These are phyloP conservation scores for Pichia terricola DNA, from an alignment of 1,139 yeast species.

Conservation along the genomic window DNA sequence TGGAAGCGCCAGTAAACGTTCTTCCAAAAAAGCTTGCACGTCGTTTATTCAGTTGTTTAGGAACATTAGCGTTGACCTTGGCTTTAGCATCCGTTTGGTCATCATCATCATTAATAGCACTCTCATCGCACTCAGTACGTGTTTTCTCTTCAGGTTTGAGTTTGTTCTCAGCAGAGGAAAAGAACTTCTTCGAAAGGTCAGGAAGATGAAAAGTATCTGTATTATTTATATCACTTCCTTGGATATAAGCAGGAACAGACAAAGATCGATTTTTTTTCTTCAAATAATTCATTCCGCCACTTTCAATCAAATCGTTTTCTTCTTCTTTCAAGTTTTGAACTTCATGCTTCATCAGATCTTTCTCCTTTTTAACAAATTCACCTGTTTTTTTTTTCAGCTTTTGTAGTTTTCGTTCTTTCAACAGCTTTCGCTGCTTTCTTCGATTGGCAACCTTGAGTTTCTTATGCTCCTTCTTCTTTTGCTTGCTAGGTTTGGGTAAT, in stretches of 20 bases:
- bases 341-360: background rate
- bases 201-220: constrained; percentile 9
- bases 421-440: constrained; percentile 13
- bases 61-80: background rate
- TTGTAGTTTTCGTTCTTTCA: constrained; percentile 13
- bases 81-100: background rate
- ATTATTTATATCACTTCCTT: constrained; percentile 4
- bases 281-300: background rate
- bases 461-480: constrained; percentile 25
- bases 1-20: constrained; percentile 15
- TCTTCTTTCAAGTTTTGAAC: background rate
- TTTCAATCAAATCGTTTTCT: background rate
- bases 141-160: constrained; percentile 1
- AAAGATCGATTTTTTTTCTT: constrained; percentile 4
- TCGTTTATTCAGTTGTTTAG: constrained; percentile 11
- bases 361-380: constrained; percentile 15
- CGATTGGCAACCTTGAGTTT: constrained; percentile 1
- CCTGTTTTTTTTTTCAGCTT: constrained; percentile 9
- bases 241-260: constrained; percentile 7
- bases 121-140: background rate
- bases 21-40: constrained; percentile 18
- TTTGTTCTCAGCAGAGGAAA: background rate
- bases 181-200: constrained; percentile 4
- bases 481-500: constrained; percentile 34
- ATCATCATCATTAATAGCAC: background rate